Evolutionary conservation across 2,329 filamentous ascomycete species (phyloP).

Genomic region (Microdochium trichocladiopsis): DNA sequence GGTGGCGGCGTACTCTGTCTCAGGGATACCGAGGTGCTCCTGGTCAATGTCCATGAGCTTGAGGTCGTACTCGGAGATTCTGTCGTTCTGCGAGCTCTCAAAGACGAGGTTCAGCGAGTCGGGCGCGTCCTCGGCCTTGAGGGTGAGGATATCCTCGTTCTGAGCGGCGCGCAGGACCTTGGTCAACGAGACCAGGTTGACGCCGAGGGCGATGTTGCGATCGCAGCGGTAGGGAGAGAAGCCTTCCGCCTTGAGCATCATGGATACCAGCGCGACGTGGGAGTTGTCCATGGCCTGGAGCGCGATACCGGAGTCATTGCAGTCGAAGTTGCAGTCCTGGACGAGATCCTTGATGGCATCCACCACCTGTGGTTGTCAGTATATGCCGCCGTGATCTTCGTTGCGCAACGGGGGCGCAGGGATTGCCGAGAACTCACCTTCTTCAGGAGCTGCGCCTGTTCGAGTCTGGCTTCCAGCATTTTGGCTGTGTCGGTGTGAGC

Average conservation of each 20-base stretch:
- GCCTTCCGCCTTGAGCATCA: constrained; percentile 93
- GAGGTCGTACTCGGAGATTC: constrained; percentile 97
- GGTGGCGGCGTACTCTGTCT: constrained; percentile 95
- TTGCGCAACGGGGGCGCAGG: neutral
- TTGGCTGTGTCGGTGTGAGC: constrained; percentile 20
- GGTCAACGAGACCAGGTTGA: constrained; percentile 93
- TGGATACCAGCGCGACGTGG: constrained; percentile 96
- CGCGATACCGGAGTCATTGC: constrained; percentile 98
- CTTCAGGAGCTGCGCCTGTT: constrained; percentile 90
- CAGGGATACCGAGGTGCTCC: constrained; percentile 96
- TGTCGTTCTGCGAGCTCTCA: constrained; percentile 81
- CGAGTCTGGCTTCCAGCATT: constrained; percentile 95
- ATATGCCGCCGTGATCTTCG: neutral
- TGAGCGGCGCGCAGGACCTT: constrained; percentile 94
- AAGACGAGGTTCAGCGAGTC: constrained; percentile 95
- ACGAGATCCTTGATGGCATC: constrained; percentile 99
- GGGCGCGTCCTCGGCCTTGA: constrained; percentile 96
- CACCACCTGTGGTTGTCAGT: constrained; percentile 62
- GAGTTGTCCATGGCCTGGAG: constrained; percentile 99
- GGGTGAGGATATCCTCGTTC: constrained; percentile 85
- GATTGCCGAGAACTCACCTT: constrained; percentile 52
- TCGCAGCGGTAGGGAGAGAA: constrained; percentile 97
- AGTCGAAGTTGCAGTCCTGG: constrained; percentile 99
- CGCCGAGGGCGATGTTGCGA: constrained; percentile 95
- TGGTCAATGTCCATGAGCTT: constrained; percentile 99